Evolutionary conservation across 2,329 filamentous ascomycete species (phyloP), one percentile per base, ranked within the genome.

Genomic region (Metarhizium brunneum): DNA sequence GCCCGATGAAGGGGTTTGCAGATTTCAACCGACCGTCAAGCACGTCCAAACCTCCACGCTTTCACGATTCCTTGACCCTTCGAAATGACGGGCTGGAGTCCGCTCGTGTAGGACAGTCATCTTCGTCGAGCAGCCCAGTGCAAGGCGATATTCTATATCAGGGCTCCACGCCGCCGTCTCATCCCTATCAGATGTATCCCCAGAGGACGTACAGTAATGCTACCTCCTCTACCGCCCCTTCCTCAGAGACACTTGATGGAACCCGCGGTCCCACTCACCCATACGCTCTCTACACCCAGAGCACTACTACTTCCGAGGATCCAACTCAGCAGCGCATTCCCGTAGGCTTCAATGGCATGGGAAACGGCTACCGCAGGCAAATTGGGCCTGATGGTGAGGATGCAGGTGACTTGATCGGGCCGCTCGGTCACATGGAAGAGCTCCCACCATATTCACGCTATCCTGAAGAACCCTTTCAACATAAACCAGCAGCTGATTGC

Each of bases 361-460:
- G 77, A 6, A 81, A 80, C 57, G 74, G 79, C 54, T 95, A 91
- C 63, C 87, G 86, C 64, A 77, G 88, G 59, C 83, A 86, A 53
- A 71, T 90, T 53, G 88, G 87, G 0, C 86, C 89, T 0, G 88
- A 91, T 56, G 90, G 90, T 53, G 90, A 96, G 71, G 92, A 96
- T 63, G 76, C 82, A n/a, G 90, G 87, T 50, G 91, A 92, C 67
- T 83, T 96, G 54, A 86, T 96, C 53, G 91, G 91, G 1, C 88
- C 88, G 0, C 84, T 95, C 64, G 92, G 92, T 1, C 91, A 96
- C 66, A 86, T 88, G 1, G 92, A 97, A 70, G 90, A 95, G 68
- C 75, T 96, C 18, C 92, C 92, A 13, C 92, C 92, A 0, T 97
- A 97, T 67, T 89, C 90, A 14, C 81, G 90, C 68, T 96, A 95